Conservation (phyloP, 2,329 filamentous ascomycete genomes). For the Pyricularia pennisetigena region DNA sequence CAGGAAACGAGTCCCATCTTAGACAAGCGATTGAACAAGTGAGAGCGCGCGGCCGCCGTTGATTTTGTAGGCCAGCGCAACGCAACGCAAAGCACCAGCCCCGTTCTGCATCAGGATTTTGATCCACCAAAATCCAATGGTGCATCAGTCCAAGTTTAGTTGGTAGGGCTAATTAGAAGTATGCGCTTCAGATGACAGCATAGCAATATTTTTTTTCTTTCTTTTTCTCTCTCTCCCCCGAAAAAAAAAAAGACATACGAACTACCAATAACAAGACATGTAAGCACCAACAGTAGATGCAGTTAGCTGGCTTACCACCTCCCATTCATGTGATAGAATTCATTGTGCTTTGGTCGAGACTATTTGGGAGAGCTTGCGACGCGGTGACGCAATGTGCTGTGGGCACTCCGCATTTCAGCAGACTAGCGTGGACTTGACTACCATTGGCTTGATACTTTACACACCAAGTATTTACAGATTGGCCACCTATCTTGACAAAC, state of each 20-base stretch:
- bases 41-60: neutral
- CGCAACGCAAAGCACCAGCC: constrained; percentile 9
- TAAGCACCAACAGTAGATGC: neutral
- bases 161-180: neutral
- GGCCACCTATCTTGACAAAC: no score
- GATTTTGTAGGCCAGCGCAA: neutral
- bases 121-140: neutral
- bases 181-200: neutral
- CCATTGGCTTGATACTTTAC: neutral
- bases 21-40: neutral
- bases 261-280: neutral
- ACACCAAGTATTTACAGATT: neutral
- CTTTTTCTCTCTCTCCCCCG: no score
- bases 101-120: neutral
- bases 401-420: no score
- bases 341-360: neutral
- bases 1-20: neutral
- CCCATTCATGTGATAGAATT: neutral
- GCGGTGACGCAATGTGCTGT: neutral
- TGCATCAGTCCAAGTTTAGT: neutral
- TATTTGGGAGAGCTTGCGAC: neutral
- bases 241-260: neutral
- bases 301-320: neutral
- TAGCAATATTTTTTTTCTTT: no score
- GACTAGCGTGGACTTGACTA: neutral